A percentile compares a stretch with the other conserved stretches of the same genome.
Conservation (phyloP, 2,329 filamentous ascomycete genomes). For the Aspergillus latus region DNA sequence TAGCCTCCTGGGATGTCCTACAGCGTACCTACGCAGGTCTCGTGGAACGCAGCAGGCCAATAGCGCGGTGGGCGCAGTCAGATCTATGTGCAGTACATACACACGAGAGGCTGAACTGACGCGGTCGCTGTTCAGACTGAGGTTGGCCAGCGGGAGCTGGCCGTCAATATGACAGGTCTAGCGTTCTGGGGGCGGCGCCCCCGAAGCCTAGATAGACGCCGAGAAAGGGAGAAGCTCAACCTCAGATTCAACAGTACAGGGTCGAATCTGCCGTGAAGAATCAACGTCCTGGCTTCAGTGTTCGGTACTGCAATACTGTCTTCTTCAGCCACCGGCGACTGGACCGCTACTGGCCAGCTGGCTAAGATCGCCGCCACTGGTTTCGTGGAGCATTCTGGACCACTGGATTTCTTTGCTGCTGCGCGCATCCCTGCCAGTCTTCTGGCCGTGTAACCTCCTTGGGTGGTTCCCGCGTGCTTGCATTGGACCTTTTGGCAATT, state of each 20-base stretch:
- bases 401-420: conserved; percentile 23
- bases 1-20: background rate
- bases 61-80: background rate
- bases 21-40: conserved; percentile 3
- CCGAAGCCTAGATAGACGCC: background rate
- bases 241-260: no score
- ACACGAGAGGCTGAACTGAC: background rate
- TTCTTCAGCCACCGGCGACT: background rate
- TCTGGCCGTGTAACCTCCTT: conserved; percentile 22
- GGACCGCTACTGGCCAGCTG: background rate
- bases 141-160: background rate
- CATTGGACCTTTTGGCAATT: conserved; percentile 14
- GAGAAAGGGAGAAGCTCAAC: no score
- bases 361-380: conserved; percentile 18
- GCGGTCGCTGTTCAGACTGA: background rate
- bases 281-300: background rate
- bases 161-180: conserved; percentile 4
- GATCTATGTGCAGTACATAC: background rate
- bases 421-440: conserved; percentile 24
- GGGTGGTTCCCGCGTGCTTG: conserved; percentile 24
- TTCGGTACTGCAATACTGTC: background rate
- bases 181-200: background rate
- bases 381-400: conserved; percentile 26
- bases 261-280: background rate
- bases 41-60: conserved; percentile 8